Base-by-base conservation (phyloP, 106 monocot species). In the Posidonia australis region DNA sequence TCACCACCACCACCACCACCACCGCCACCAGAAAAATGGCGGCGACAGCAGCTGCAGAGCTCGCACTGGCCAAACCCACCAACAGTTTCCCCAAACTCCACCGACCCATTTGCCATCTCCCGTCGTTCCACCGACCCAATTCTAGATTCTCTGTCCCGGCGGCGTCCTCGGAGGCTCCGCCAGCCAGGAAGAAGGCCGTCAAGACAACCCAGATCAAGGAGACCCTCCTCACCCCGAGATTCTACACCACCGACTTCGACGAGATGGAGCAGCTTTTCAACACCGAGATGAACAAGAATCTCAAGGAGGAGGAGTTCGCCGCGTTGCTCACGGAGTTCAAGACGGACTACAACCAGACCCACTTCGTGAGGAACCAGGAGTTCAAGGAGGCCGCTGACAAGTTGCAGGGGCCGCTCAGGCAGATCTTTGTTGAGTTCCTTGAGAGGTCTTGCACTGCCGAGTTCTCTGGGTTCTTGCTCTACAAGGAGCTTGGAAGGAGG, bases 361-460 rank as follows among this genome's bases (percentile, higher is more conserved):
- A 98, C 63, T 98, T 98, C 65, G 90, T 98, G 12, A 68, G 96
- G 18, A 90, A 82, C 72, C 62, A 69, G 0, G 96, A 90, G 66
- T 98, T 98, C 77, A 98, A 90, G 78, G 90, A 63, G 36, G 96
- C 96, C 7, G 96, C 96, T 22, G 96, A 98, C 26, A 90, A 83
- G 70, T 25, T 98, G 42, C 74, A 90, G 69, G 90, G 96, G 9
- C 90, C 90, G 0, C 60, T 98, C 23, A 46, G 94, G 18, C 65
- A 82, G 80, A 94, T 94, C 70, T 90, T 94, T 52, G 94, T 94
- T 20, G 94, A 98, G 80, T 98, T 98, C 74, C 67, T 58, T 1
- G 96, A 98, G 87, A 56, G 96, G 52, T 98, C 96, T 17, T 98
- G 96, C 78, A 98, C 96, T 10, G 96, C 96, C 17, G 96, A 98